phyloP scores from a whole-genome alignment of 768 basidiomycete species.

The Botryobasidium botryosum region DNA sequence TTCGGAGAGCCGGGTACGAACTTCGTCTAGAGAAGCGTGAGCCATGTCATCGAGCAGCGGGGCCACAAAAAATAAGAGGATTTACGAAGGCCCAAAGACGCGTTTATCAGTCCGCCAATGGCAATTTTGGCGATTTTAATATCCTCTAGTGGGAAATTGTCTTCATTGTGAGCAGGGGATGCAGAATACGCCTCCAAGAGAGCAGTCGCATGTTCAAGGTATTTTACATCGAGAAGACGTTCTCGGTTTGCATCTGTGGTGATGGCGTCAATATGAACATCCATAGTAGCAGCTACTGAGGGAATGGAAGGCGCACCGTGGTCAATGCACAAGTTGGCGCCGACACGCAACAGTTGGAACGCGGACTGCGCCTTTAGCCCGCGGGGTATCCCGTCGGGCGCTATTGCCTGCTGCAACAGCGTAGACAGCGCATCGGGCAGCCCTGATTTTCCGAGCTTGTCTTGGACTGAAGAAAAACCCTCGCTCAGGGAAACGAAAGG shows the following conservation, averaged over 20 bases:
- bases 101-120: slow-evolving; percentile 64
- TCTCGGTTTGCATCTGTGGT: slow-evolving; percentile 55
- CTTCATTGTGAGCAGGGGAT: slow-evolving; percentile 17
- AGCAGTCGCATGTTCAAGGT: slow-evolving; percentile 55
- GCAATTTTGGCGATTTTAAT: slow-evolving; percentile 61
- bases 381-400: slow-evolving; percentile 25
- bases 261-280: slow-evolving; percentile 2
- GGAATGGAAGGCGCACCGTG: slow-evolving; percentile 49
- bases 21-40: slow-evolving; percentile 34
- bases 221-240: slow-evolving; percentile 47
- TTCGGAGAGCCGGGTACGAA: slow-evolving; percentile 48
- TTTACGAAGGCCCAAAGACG: slow-evolving; percentile 59
- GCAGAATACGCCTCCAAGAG: slow-evolving; percentile 30
- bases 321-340: slow-evolving; percentile 73
- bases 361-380: slow-evolving; percentile 33
- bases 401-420: slow-evolving; percentile 39
- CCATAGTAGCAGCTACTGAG: slow-evolving; percentile 1
- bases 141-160: slow-evolving; percentile 32
- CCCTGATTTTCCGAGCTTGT: slow-evolving; percentile 38
- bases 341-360: slow-evolving; percentile 57
- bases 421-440: slow-evolving; percentile 49
- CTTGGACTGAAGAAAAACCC: background rate
- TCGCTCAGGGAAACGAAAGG: background rate
- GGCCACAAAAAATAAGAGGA: slow-evolving; percentile 4
- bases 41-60: background rate